phyloP scores from a whole-genome alignment of 2,329 filamentous ascomycete genomes.

The Aspergillus pseudotamarii region DNA sequence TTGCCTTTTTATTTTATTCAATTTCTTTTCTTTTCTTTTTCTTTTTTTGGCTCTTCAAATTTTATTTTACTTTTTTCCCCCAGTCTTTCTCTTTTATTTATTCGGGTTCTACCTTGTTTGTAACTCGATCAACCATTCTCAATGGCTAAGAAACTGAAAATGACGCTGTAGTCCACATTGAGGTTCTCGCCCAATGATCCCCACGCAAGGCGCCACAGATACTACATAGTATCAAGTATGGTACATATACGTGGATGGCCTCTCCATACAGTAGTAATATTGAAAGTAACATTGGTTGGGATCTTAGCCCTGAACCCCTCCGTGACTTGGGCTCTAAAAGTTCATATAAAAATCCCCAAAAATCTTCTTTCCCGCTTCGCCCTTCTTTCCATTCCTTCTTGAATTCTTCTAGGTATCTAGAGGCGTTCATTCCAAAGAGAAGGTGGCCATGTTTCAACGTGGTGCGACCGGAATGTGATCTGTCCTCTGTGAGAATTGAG shows the following conservation, averaged over 20 bases:
- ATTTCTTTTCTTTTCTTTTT: neutral
- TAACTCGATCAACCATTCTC: neutral
- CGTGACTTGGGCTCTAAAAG: neutral
- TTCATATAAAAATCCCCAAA: neutral
- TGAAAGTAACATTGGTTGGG: neutral
- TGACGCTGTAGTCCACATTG: neutral
- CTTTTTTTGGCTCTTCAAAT: neutral
- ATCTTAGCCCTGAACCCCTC: neutral
- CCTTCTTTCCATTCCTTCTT: constrained; percentile 3
- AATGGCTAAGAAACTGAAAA: neutral
- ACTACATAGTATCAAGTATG: neutral
- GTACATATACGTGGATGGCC: neutral
- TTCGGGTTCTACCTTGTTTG: neutral
- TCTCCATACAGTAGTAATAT: neutral
- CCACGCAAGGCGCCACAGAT: neutral
- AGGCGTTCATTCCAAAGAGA: neutral
- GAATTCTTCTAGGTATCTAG: neutral
- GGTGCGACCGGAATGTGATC: constrained; percentile 20
- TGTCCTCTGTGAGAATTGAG: constrained; percentile 13
- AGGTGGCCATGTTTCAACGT: neutral
- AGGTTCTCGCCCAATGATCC: constrained; percentile 2
- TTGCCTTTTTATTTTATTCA: constrained; percentile 2
- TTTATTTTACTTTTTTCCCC: too few species aligned
- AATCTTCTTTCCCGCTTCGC: neutral
- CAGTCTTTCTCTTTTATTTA: neutral